Base-by-base conservation (phyloP, 148 eudicot species). In the Rheum nobile region DNA sequence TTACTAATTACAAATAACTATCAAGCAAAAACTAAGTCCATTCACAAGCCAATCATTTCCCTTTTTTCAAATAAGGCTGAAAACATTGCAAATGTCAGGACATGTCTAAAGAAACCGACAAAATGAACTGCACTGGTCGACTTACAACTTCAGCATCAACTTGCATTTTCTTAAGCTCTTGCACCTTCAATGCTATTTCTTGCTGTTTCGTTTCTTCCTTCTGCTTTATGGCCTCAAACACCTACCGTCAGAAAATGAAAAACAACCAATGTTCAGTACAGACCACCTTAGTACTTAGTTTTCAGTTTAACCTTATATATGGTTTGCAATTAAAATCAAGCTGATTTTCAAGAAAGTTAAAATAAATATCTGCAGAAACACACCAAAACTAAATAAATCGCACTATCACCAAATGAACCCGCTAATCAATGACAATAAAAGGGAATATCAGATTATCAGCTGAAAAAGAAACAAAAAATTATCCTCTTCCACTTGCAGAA, bases 91-190 rank as follows among this genome's bases (percentile, higher is more conserved):
- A 8, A 21, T 19, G 5, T 4, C 65, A 55, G 32, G 65, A 26
- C 31, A 61, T n/a, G 21, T 28, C 19, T 13, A 0, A 13, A 61
- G n/a, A 61, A 21, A 8, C 13, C 35, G 14, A 31, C 41, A 65
- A 17, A 19, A 65, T 34, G 32, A 34, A 65, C 0, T 19, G 39
- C 39, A 65, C 32, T 19, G 4, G 70, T 65, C 41, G 4, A 65
- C 70, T 32, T 65, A 65, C 70, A 65, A 34, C 11, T 65, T 65
- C 70, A 65, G 39, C 41, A 34, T 65, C 70, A 14, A 4, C 6
- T 14, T 65, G 70, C 70, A 34, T 16, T 65, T 65, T 65, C 70
- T 65, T 65, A 32, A 65, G 3, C 70, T 65, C 70, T 65, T 65
- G 39, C 70, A 65, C 39, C 70, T 65, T 65, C 41, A 34, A 32